Conservation (phyloP, 345 rosid species). For the Toxicodendron radicans region DNA sequence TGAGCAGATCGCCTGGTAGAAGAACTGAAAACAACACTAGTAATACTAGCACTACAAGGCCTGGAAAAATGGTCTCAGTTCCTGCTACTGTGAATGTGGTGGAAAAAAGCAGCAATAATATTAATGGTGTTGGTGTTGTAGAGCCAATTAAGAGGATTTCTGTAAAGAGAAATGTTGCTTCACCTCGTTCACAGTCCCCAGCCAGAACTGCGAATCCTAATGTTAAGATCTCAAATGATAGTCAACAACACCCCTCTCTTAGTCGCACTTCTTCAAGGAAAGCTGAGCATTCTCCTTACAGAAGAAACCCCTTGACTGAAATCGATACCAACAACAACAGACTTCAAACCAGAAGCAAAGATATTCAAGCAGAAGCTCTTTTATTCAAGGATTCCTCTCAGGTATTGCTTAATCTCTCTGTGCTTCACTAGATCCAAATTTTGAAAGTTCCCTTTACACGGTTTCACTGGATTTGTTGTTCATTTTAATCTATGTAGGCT, state of each 20-base stretch:
- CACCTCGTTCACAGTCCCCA: slow-evolving; percentile 87
- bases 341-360: slow-evolving; percentile 31
- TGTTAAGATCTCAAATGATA: slow-evolving; percentile 24
- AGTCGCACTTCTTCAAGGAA: slow-evolving; percentile 74
- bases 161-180: slow-evolving; percentile 71
- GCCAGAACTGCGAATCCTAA: slow-evolving; percentile 40
- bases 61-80: slow-evolving; percentile 75
- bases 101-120: slow-evolving; percentile 47
- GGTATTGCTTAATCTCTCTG: slow-evolving; percentile 21
- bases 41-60: slow-evolving; percentile 35
- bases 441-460: no score
- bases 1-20: slow-evolving; percentile 83
- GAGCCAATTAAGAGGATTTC: slow-evolving; percentile 52
- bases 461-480: no score
- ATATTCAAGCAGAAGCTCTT: slow-evolving; percentile 25
- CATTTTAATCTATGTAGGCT: not conserved
- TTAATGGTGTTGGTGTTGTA: slow-evolving; percentile 4
- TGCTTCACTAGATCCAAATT: not conserved
- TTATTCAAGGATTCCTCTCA: slow-evolving; percentile 36
- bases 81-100: slow-evolving; percentile 70
- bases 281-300: slow-evolving; percentile 74
- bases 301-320: slow-evolving; percentile 74
- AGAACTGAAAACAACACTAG: slow-evolving; percentile 52
- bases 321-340: slow-evolving; percentile 52
- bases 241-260: slow-evolving; percentile 56